Evolutionary conservation across 2,329 filamentous ascomycete genomes (phyloP), one percentile per base, ranked within the genome.

Genomic region (Fusarium nisikadoi): DNA sequence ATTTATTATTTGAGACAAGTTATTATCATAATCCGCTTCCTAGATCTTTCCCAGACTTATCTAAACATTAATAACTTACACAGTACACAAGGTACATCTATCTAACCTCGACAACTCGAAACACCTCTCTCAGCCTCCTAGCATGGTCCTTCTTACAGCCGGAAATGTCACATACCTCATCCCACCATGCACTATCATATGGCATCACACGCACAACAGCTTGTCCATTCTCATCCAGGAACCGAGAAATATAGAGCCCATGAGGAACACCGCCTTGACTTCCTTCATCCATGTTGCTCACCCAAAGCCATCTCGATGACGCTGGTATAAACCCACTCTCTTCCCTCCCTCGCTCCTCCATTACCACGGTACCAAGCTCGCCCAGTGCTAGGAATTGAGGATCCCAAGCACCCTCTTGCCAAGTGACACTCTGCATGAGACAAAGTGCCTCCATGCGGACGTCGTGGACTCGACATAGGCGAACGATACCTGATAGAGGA

Each of bases 11-110:
- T 42, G n/a, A 6, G 6, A 10, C 5, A 4, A 7, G 16, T 17
- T 4, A 5, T 9, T 9, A 8, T 16, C 1, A 19, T 19, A 36
- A 36, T 36, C 17, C 9, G 4, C 35, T 9, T 19, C 35, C 17
- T 5, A 11, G 9, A 19, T 19, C 17, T 10, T 17, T 4, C 20
- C 10, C 27, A 12, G 20, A 31, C 27, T n/a, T 6, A 47, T n/a
- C 11, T 8, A 3, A 16, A 14, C 19, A n/a, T 0, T 0, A 4
- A n/a, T 46, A 10, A 3, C 3, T 29, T 20, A 3, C n/a, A 27
- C 11, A 16, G 2, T 42, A 1, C 11, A 11, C 39, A 5, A 29
- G 13, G 25, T 27, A 20, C 4, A 27, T 20, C 19, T 14, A 45
- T 20, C 17, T 9, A 19, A 16, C 11, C 11, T 25, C 5, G 17